Percentiles rank a stretch among this genome's conserved stretches.
These are phyloP conservation scores for Phytopythium ostracodes DNA, from an alignment of 352 stramenopile species.

Conservation along the genomic window DNA sequence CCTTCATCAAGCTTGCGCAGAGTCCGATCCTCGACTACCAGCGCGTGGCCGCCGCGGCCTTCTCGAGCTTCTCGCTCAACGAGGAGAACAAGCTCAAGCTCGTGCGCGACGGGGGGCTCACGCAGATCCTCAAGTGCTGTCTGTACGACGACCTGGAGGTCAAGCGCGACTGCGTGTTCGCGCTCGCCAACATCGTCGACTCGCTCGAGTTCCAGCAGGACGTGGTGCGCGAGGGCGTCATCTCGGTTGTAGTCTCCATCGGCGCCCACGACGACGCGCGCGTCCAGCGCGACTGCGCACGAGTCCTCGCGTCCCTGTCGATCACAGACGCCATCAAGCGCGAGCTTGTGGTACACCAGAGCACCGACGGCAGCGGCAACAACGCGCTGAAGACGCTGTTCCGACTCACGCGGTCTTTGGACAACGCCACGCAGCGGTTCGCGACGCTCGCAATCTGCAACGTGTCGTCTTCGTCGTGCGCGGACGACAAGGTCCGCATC, in stretches of 20 bases:
- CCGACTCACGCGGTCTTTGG: conserved; percentile 90
- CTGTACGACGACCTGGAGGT: conserved; percentile 91
- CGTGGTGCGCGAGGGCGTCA: conserved; percentile 84
- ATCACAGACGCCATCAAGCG: conserved; percentile 81
- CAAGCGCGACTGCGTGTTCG: conserved; percentile 90
- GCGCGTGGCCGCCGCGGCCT: conserved; percentile 90
- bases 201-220: conserved; percentile 88
- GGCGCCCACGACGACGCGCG: conserved; percentile 82
- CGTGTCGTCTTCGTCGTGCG: conserved; percentile 53
- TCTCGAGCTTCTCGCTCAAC: conserved; percentile 90
- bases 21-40: conserved; percentile 90
- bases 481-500: conserved; percentile 86
- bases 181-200: conserved; percentile 92
- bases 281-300: conserved; percentile 91
- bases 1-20: conserved; percentile 91
- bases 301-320: conserved; percentile 90
- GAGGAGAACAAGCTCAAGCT: conserved; percentile 94
- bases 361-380: conserved; percentile 27
- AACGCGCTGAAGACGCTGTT: conserved; percentile 88
- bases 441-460: conserved; percentile 95
- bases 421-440: conserved; percentile 92
- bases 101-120: conserved; percentile 89
- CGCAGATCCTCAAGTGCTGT: conserved; percentile 89
- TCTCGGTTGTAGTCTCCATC: conserved; percentile 74
- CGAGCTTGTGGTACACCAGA: conserved; percentile 51